Conservation (phyloP, 1,284 basidiomycete species). For the Fomitopsis betulina region DNA sequence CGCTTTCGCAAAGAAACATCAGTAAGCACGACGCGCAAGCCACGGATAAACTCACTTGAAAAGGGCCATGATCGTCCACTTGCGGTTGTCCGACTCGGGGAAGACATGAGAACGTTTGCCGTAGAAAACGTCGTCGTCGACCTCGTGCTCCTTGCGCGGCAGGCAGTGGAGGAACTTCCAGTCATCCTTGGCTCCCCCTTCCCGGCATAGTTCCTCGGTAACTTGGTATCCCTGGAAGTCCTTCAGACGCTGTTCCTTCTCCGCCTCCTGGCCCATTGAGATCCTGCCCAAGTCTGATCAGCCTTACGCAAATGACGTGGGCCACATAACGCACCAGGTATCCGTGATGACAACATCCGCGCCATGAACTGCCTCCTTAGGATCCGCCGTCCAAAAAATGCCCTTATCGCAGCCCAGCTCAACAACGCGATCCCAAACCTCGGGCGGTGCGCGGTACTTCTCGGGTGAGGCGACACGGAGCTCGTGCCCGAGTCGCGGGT, state of each 20-base stretch:
- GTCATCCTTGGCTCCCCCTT: slow-evolving; percentile 79
- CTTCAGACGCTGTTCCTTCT: slow-evolving; percentile 83
- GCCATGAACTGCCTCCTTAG: slow-evolving; percentile 81
- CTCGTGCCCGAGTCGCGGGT: slow-evolving; percentile 87
- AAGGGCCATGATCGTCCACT: slow-evolving; percentile 90
- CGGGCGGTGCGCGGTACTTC: slow-evolving; percentile 71
- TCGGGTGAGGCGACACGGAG: slow-evolving; percentile 81
- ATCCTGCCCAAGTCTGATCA: slow-evolving; percentile 53
- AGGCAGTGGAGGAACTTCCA: slow-evolving; percentile 98
- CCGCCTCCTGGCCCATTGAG: slow-evolving; percentile 97
- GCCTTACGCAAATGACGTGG: not conserved
- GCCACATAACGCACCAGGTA: slow-evolving; percentile 66
- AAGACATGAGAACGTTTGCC: slow-evolving; percentile 73
- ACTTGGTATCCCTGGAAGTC: slow-evolving; percentile 95
- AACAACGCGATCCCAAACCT: slow-evolving; percentile 78
- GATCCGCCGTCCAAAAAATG: slow-evolving; percentile 77
- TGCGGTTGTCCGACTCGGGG: slow-evolving; percentile 80
- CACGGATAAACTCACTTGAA: slow-evolving; percentile 63
- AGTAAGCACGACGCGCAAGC: not conserved
- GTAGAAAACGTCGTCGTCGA: slow-evolving; percentile 89
- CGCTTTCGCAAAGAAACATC: too few species aligned
- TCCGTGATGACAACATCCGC: slow-evolving; percentile 96
- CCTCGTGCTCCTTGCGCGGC: slow-evolving; percentile 90
- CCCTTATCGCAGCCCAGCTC: slow-evolving; percentile 65
- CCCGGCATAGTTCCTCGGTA: slow-evolving; percentile 77